Conservation (phyloP, 2,329 filamentous ascomycete species). For the Alternaria solani region DNA sequence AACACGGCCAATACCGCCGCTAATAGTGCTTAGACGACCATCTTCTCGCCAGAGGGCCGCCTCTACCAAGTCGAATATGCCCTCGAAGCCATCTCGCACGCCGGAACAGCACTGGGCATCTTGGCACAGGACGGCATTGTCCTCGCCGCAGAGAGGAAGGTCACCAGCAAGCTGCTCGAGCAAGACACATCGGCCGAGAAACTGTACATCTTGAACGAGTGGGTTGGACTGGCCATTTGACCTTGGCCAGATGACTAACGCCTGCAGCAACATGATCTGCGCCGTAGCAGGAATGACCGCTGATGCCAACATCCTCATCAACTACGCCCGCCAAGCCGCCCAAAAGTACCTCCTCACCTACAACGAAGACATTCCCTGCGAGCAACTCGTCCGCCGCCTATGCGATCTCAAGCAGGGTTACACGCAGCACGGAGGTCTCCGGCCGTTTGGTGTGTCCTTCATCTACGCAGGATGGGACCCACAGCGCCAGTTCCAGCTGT, state of each 20-base stretch:
- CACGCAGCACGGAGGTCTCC: conserved; percentile 97
- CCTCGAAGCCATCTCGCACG: conserved; percentile 97
- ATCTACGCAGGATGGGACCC: conserved; percentile 99
- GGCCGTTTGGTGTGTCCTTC: conserved; percentile 98
- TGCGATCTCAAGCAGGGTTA: conserved; percentile 99
- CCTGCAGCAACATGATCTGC: conserved; percentile 95
- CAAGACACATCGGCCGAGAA: conserved; percentile 99
- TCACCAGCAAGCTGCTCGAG: conserved; percentile 98
- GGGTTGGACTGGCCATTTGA: conserved; percentile 47
- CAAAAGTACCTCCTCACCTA: conserved; percentile 98
- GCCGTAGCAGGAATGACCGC: conserved; percentile 99
- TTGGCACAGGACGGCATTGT: conserved; percentile 98
- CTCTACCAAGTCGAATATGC: conserved; percentile 99
- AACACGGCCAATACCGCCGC: conserved; percentile 20
- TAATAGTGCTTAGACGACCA: conserved; percentile 77
- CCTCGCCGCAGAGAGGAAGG: conserved; percentile 96
- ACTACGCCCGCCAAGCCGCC: conserved; percentile 96
- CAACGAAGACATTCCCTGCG: conserved; percentile 99
- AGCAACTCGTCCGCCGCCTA: conserved; percentile 94
- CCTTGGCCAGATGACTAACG: conserved; percentile 8
- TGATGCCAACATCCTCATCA: conserved; percentile 99
- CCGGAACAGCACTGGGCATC: conserved; percentile 95
- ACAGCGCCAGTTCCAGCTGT: conserved; percentile 95
- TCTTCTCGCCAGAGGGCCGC: conserved; percentile 98
- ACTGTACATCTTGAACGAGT: conserved; percentile 99